Evolutionary conservation across 2,329 filamentous ascomycete genomes (phyloP), one percentile per base, ranked within the genome.

Genomic region (Lasiodiplodia hormozganensis): DNA sequence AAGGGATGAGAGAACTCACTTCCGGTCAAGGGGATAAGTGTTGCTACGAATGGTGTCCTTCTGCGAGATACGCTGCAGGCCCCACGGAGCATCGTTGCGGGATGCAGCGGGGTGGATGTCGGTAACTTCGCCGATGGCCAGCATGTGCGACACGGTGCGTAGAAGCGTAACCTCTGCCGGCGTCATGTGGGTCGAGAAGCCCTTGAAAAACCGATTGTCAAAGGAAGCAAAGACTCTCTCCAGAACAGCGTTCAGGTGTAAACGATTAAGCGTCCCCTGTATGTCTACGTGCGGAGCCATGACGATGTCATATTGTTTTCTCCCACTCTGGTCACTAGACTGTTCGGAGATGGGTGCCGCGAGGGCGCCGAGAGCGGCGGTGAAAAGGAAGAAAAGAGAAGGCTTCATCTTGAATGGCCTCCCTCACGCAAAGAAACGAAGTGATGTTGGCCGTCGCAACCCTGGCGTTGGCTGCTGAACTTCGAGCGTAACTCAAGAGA

Each of bases 51-150:
- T 62, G 23, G 49, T 54, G 4, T 28, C 49, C 3, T 21, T 10
- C 57, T 69, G 76, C 0, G 76, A 78, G 25, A 79, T 76, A 56
- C 71, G 71, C 10, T 68, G 76, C 11, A 78, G 71, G 8, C 76
- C 75, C 75, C 75, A 78, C 7, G 74, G 71, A 34, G 74, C 64
- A 56, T 43, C 52, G 14, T 18, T 23, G 40, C 67, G 58, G n/a
- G 62, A 18, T 4, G 43, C 58, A 6, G 38, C 34, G 4, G 36
- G 14, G 18, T 28, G 36, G 52, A 52, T 40, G 18, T 47, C 21
- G 36, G 53, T 18, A 18, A 69, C 67, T 52, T 57, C 51, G 40
- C 25, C 53, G 12, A 65, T 21, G 6, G 58, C 23, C 38, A 47
- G 4, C 28, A 69, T 52, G 4, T 51, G 21, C 5, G 62, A 36